Base-by-base conservation (phyloP, 2,329 filamentous ascomycete species). In the Penicillium sp. region DNA sequence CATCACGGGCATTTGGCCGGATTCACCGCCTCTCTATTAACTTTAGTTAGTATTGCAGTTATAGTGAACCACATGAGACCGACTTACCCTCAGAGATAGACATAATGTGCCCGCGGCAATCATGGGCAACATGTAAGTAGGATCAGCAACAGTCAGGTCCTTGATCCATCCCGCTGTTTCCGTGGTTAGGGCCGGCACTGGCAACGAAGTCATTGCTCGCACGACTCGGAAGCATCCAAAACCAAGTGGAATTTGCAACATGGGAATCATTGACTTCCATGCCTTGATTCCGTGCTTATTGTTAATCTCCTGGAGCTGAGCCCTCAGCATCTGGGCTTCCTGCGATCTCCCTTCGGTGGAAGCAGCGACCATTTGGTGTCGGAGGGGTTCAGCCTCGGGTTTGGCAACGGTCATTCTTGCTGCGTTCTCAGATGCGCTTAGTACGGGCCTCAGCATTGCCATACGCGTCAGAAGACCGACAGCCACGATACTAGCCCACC, bases 201-300 rank as follows among this genome's bases (percentile, higher is more conserved):
- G 91, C 42, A 97, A 72, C 21, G 75, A 68, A 1, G 81, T 70
- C 85, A 95, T 94, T 57, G 77, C 83, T 46, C 81, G 78, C 55
- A 94, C 68, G 40, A 91, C 74, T 53, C 86, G 81, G 75, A 91
- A 97, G 52, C 85, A 83, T 60, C 89, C 88, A 67, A 82, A 88
- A 53, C 85, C 86, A 56, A 95, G 75, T 5, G 89, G 83, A 12
- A 85, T 69, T 60, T 86, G 82, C 26, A 83, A 22, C 55, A 86
- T 67, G 7, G 81, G 81, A 9, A 79, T 54, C 21, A 84, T 71
- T 17, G 75, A 70, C 54, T 74, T 75, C 57, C 65, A 70, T 2
- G 71, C 55, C 31, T 72, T 77, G 43, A 85, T 72, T 12, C 82
- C 85, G 8, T 78, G 72, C 6, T 71, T 63, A 31, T 74, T 72